phyloP scores from a whole-genome alignment of 2,329 filamentous ascomycete genomes.

The Calonectria pseudoturangicola region DNA sequence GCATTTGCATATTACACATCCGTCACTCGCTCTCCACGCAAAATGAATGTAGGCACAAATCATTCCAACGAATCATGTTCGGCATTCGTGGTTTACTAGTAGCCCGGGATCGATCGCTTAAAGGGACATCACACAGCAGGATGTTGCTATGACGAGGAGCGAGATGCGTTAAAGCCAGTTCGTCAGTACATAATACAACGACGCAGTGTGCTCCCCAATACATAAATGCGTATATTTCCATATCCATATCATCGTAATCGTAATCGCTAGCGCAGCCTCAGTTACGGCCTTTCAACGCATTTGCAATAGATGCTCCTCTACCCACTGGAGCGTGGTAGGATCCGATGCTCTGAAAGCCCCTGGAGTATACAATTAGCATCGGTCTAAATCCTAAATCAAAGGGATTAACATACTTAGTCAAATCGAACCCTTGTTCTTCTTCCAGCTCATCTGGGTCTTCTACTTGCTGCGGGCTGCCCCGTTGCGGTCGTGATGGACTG shows the following conservation, averaged over 20 bases:
- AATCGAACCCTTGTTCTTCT: conserved; percentile 74
- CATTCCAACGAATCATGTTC: not conserved
- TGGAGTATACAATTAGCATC: conserved; percentile 54
- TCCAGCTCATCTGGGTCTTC: conserved; percentile 58
- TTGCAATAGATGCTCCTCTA: conserved; percentile 66
- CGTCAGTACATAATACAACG: conserved; percentile 35
- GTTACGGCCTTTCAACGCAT: conserved; percentile 60
- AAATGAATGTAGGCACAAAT: no score
- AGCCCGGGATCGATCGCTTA: not conserved
- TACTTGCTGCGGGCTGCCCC: conserved; percentile 54
- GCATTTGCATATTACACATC: no score
- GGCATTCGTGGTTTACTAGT: not conserved
- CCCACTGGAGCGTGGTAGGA: conserved; percentile 75
- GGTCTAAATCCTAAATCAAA: not conserved
- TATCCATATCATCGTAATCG: conserved; percentile 32
- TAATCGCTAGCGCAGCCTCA: conserved; percentile 33
- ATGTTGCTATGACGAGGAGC: not conserved
- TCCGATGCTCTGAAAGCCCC: conserved; percentile 80
- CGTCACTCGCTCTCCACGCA: not conserved
- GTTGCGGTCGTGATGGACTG: conserved; percentile 69
- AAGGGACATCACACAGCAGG: not conserved
- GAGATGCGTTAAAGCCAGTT: conserved; percentile 18
- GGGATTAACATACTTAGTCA: conserved; percentile 71
- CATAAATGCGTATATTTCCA: not conserved
- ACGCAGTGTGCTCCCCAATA: not conserved